Conservation (phyloP, 129 eudicot species). For the Helianthus tuberosus region DNA sequence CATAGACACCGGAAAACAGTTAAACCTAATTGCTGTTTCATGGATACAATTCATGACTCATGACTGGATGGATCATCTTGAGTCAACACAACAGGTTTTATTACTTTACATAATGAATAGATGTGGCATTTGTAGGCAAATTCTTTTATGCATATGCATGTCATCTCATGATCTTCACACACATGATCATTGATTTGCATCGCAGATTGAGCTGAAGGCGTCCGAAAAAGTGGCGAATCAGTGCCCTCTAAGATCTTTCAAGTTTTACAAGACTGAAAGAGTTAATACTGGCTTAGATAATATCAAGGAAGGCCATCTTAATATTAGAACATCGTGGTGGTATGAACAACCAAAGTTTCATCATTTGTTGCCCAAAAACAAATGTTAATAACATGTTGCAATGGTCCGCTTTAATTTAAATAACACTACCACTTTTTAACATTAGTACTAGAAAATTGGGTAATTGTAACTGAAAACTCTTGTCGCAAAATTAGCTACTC, state of each 20-base stretch:
- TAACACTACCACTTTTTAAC: too few relatives aligned
- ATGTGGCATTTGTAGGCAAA: not conserved
- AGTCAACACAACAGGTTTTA: slow-evolving; percentile 51
- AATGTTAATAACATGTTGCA: too few relatives aligned
- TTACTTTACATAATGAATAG: slow-evolving; percentile 23
- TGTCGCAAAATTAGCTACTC: too few relatives aligned
- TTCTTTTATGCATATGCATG: not conserved
- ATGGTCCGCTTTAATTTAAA: too few relatives aligned
- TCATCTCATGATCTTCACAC: not conserved
- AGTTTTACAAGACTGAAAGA: slow-evolving; percentile 53
- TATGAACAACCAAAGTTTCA: slow-evolving; percentile 27
- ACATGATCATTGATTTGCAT: not conserved
- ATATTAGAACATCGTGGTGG: slow-evolving; percentile 76
- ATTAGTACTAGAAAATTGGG: too few relatives aligned
- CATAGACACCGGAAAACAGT: slow-evolving; percentile 66
- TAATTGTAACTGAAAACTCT: too few relatives aligned
- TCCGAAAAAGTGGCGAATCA: slow-evolving; percentile 55
- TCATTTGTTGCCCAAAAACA: too few relatives aligned
- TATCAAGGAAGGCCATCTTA: slow-evolving; percentile 50
- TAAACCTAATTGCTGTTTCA: slow-evolving; percentile 30
- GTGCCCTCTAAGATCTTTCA: slow-evolving; percentile 65
- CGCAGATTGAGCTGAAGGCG: slow-evolving; percentile 57
- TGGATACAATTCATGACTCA: slow-evolving; percentile 65
- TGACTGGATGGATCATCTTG: slow-evolving; percentile 76
- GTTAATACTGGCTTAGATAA: slow-evolving; percentile 45